Percentiles rank a stretch among this genome's conserved stretches.
Conservation (phyloP, 495 filamentous ascomycete species). For the Aspergillus egyptiacus region DNA sequence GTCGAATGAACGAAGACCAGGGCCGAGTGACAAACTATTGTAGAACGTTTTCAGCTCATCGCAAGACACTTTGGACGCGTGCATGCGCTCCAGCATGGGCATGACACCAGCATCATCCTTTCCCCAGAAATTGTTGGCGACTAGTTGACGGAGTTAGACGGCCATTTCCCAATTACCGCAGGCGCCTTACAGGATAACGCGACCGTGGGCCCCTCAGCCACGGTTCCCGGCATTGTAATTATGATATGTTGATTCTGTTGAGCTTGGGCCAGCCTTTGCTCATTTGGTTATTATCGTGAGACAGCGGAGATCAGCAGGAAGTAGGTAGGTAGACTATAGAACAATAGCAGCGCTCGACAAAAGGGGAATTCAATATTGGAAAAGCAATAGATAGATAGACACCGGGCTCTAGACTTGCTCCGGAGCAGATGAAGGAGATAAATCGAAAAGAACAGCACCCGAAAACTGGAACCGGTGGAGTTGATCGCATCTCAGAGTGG, state of each 20-base stretch:
- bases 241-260: slow-evolving; percentile 17
- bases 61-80: slow-evolving; percentile 87
- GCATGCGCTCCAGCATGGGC: slow-evolving; percentile 93
- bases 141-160: slow-evolving; percentile 41
- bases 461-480: slow-evolving; percentile 26
- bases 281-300: slow-evolving; percentile 24
- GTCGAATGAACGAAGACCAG: not conserved
- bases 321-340: no score
- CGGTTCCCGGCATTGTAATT: slow-evolving; percentile 54
- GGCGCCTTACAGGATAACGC: slow-evolving; percentile 53
- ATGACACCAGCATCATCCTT: slow-evolving; percentile 95
- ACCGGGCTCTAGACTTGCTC: no score
- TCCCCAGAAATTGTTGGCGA: slow-evolving; percentile 99
- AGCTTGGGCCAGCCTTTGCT: slow-evolving; percentile 43
- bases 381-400: slow-evolving; percentile 7
- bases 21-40: slow-evolving; percentile 46
- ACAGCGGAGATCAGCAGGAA: slow-evolving; percentile 14
- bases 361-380: not conserved
- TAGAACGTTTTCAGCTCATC: slow-evolving; percentile 95
- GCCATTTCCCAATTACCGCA: not conserved
- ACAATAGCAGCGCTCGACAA: not conserved
- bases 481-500: slow-evolving; percentile 23
- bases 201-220: slow-evolving; percentile 58
- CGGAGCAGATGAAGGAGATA: slow-evolving; percentile 13
- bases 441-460: slow-evolving; percentile 14